Base-by-base conservation (phyloP, 768 basidiomycete genomes). In the Pulveroboletus sp. region DNA sequence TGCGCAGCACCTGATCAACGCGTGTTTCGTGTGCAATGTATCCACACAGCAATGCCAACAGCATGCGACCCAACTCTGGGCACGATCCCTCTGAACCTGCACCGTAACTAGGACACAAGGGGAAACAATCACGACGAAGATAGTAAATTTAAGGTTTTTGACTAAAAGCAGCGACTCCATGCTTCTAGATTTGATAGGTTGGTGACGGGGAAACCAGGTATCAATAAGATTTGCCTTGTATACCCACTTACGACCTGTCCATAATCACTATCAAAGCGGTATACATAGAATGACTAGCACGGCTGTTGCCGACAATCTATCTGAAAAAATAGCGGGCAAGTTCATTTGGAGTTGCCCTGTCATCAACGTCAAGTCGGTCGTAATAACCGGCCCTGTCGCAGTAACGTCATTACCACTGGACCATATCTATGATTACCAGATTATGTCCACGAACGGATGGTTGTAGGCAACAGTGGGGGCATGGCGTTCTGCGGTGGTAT, bases 81-180 rank as follows among this genome's bases (percentile, higher is more conserved):
- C n/a, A n/a, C n/a, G n/a, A n/a, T n/a, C n/a, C n/a, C n/a, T n/a
- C n/a, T n/a, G n/a, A n/a, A n/a, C n/a, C n/a, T n/a, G n/a, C n/a
- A n/a, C n/a, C n/a, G n/a, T n/a, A n/a, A 54, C 60, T 25, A 52
- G 47, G 41, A 59, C 56, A 27, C 37, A 64, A 36, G 45, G 46
- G 53, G 59, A 44, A 56, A 55, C 33, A 45, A 41, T 60, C 45
- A 35, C 37, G 35, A 51, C 51, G 52, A 62, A 24, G 59, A 55
- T 48, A 41, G 42, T 21, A 52, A 51, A 48, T 62, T n/a, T 62
- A 62, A 59, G 56, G 62, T 62, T 62, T 62, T 62, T 59, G 43
- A 33, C 62, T 62, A 62, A 62, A 61, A 40, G 52, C 37, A 50
- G 59, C 52, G 45, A 47, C 21, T 51, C n/a, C n/a, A n/a, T n/a